Conservation (phyloP, 176 grass and related monocot species). For the Cocos nucifera region DNA sequence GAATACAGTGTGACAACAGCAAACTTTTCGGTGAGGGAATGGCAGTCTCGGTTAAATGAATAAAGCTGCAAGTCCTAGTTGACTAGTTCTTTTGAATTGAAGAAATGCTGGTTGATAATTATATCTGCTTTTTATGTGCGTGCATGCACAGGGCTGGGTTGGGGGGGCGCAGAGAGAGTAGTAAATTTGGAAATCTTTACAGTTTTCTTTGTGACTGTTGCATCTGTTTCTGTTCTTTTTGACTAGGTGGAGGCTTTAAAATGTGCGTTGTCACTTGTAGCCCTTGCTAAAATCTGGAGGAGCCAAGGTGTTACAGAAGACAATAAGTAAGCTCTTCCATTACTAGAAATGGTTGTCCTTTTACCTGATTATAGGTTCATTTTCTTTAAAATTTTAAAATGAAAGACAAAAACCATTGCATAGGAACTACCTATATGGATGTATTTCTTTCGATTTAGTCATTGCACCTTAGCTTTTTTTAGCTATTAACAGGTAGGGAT, state of each 20-base stretch:
- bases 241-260: conserved; percentile 81
- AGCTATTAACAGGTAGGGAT: too few species aligned
- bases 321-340: conserved; percentile 44
- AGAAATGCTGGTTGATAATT: too few species aligned
- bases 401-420: neutral
- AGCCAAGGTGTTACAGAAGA: conserved; percentile 71
- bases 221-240: conserved; percentile 15
- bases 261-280: conserved; percentile 61
- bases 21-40: conserved; percentile 74
- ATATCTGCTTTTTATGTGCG: too few species aligned
- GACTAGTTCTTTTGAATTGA: too few species aligned
- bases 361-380: neutral
- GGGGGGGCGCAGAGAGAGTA: too few species aligned
- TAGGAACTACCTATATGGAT: neutral
- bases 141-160: too few species aligned
- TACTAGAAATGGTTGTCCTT: conserved; percentile 3
- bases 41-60: too few species aligned
- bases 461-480: too few species aligned
- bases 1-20: conserved; percentile 96
- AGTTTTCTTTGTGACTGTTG: neutral
- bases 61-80: too few species aligned
- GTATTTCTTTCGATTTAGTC: too few species aligned
- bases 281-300: conserved; percentile 67
- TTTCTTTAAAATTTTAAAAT: too few species aligned
- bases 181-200: too few species aligned